Conservation (phyloP, 1,139 yeast genomes). For the Geotrichum reessii region DNA sequence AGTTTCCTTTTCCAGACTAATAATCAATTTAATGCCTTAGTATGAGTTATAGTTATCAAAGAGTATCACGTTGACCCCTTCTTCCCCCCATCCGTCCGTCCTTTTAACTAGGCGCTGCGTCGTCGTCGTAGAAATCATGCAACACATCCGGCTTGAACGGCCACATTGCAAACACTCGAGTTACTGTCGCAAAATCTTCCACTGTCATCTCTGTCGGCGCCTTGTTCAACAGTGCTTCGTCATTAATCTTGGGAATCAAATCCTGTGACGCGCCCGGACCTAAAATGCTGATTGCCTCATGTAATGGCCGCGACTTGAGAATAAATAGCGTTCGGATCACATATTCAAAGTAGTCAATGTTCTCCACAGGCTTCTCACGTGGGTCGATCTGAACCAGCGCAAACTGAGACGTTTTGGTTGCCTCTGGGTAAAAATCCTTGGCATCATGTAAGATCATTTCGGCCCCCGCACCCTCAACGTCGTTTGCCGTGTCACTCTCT, state of each 20-base stretch:
- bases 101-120: neutral
- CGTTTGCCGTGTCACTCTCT: neutral
- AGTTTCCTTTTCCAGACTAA: no score
- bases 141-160: slow-evolving; percentile 72
- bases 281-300: slow-evolving; percentile 47
- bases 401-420: slow-evolving; percentile 14
- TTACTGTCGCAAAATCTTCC: slow-evolving; percentile 50
- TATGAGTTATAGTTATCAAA: no score
- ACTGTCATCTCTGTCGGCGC: slow-evolving; percentile 47
- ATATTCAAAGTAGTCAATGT: slow-evolving; percentile 58
- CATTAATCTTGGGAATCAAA: slow-evolving; percentile 42
- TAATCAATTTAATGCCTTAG: no score
- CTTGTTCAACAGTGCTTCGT: slow-evolving; percentile 43
- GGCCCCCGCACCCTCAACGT: neutral
- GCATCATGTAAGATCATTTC: neutral
- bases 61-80: neutral
- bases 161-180: slow-evolving; percentile 60
- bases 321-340: slow-evolving; percentile 62
- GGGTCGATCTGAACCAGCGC: slow-evolving; percentile 30
- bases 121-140: slow-evolving; percentile 39
- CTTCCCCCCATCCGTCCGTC: slow-evolving; percentile 21
- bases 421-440: slow-evolving; percentile 9
- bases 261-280: slow-evolving; percentile 76
- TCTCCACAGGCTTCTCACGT: slow-evolving; percentile 27
- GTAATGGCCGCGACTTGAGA: slow-evolving; percentile 45